Conservation (phyloP, 768 basidiomycete species). For the Pleurotus sapidus region DNA sequence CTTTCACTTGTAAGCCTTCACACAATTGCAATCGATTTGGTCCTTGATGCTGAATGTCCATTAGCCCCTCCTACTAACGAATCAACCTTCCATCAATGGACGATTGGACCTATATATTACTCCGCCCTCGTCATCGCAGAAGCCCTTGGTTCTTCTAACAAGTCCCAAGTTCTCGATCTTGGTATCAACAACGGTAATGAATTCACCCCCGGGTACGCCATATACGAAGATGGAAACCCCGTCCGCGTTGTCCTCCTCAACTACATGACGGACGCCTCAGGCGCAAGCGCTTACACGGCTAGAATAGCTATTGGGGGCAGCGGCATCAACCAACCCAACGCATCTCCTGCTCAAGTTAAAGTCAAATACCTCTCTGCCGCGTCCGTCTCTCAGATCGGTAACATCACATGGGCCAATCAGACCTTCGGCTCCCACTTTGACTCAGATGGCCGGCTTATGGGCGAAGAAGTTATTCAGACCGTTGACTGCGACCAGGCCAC, state of each 20-base stretch:
- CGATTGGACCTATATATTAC: conserved; percentile 73
- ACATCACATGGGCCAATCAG: conserved; percentile 76
- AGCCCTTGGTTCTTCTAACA: conserved; percentile 61
- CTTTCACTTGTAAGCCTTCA: conserved; percentile 50
- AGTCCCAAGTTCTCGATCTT: conserved; percentile 67
- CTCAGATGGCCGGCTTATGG: conserved; percentile 66
- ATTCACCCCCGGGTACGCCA: conserved; percentile 65
- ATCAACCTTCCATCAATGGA: conserved; percentile 63
- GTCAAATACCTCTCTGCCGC: conserved; percentile 60
- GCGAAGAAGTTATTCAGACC: conserved; percentile 50
- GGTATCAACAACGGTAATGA: conserved; percentile 45
- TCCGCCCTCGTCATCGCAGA: conserved; percentile 70
- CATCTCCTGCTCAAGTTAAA: conserved; percentile 41
- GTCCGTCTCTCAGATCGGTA: conserved; percentile 55
- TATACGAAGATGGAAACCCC: conserved; percentile 69
- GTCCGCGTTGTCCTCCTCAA: conserved; percentile 70
- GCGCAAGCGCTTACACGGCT: conserved; percentile 50
- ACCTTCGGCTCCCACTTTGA: conserved; percentile 60
- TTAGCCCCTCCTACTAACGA: conserved; percentile 51
- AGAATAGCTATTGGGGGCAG: conserved; percentile 45
- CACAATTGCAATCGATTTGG: neutral
- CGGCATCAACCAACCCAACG: conserved; percentile 27
- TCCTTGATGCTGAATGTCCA: neutral
- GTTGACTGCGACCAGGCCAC: conserved; percentile 54
- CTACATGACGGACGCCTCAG: conserved; percentile 59